These are phyloP conservation scores for Citrullus colocynthis DNA, from an alignment of 306 rosid genomes.

Conservation along the genomic window DNA sequence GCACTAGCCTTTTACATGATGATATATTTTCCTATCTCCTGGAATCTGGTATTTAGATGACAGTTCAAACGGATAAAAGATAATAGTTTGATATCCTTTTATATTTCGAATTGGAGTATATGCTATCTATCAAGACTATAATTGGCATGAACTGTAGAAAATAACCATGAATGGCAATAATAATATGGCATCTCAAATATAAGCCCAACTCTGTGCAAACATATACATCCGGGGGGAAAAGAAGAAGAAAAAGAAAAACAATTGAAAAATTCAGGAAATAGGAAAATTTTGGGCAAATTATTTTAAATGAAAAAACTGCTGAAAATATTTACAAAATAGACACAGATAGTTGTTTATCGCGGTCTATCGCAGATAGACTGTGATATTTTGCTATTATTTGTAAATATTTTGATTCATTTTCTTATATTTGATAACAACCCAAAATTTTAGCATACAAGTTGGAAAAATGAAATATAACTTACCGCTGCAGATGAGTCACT, in stretches of 20 bases:
- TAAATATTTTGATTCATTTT: too few relatives aligned
- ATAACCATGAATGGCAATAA: background rate
- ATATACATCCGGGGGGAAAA: background rate
- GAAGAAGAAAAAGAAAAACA: background rate
- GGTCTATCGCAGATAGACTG: too few relatives aligned
- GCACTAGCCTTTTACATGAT: background rate
- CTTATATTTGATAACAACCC: too few relatives aligned
- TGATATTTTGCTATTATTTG: too few relatives aligned
- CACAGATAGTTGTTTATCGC: too few relatives aligned
- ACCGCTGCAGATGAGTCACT: slow-evolving; percentile 8
- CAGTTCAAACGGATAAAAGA: background rate
- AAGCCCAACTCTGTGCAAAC: background rate
- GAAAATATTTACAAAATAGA: too few relatives aligned
- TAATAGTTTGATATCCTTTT: background rate
- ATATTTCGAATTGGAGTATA: background rate
- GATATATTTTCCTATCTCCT: background rate
- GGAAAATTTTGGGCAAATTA: background rate
- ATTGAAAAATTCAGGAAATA: background rate
- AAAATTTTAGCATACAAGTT: background rate
- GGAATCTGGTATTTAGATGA: background rate
- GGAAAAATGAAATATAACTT: background rate
- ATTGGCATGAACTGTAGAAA: background rate
- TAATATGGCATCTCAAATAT: background rate
- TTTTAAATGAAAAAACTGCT: too few relatives aligned
- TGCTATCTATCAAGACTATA: background rate